Evolutionary conservation across 345 rosid genomes (phyloP).

Genomic region (Salix suchowensis): DNA sequence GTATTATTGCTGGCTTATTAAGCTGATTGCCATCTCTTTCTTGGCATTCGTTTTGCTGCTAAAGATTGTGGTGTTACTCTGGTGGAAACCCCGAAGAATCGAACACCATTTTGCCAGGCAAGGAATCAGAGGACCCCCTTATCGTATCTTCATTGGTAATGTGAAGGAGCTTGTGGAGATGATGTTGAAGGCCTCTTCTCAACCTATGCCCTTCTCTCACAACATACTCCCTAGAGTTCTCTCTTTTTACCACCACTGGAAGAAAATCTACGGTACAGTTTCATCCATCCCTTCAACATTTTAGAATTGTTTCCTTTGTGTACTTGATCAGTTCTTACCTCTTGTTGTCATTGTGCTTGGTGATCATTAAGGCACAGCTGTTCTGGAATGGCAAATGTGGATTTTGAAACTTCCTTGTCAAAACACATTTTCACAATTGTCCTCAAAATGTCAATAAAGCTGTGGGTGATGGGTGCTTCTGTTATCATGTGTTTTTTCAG

Average conservation of each 20-base stretch:
- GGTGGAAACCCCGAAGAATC: conserved; percentile 95
- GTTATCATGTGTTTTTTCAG: conserved; percentile 12
- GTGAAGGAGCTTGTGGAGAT: conserved; percentile 81
- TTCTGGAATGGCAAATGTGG: neutral
- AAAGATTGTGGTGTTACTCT: conserved; percentile 51
- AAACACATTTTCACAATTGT: neutral
- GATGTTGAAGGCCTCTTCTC: conserved; percentile 89
- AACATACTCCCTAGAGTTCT: conserved; percentile 95
- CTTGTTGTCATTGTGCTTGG: neutral
- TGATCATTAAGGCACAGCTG: neutral
- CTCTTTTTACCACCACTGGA: conserved; percentile 93
- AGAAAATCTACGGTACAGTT: conserved; percentile 74
- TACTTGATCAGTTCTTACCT: neutral
- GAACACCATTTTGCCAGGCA: conserved; percentile 90
- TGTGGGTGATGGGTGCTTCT: conserved; percentile 8
- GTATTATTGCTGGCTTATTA: conserved; percentile 31
- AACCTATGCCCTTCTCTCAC: conserved; percentile 97
- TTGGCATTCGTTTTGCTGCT: conserved; percentile 31
- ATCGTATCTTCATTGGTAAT: conserved; percentile 89
- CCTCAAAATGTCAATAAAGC: conserved; percentile 13
- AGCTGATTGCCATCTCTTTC: conserved; percentile 37
- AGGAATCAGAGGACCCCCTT: conserved; percentile 97
- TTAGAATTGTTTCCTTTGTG: neutral
- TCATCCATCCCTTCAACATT: neutral
- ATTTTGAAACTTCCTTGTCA: neutral